Base-by-base conservation (phyloP, 2,329 filamentous ascomycete species). In the Eutypa lata region DNA sequence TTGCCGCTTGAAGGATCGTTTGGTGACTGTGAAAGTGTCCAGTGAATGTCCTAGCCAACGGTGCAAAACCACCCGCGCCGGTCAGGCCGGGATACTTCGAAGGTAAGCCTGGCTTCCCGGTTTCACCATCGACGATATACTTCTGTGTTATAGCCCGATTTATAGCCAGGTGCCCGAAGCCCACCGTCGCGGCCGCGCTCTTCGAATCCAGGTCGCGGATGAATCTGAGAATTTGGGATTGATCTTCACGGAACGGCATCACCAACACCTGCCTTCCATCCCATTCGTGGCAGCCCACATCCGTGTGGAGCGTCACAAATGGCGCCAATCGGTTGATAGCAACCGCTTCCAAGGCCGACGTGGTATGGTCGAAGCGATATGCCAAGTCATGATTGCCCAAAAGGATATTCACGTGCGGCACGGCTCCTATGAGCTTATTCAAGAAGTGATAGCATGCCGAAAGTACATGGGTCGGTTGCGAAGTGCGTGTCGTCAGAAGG, bases 381-480 rank as follows among this genome's bases (percentile, higher is more conserved):
- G 67, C 66, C 16, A 70, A 58, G 53, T 69, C 67, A 56, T 70
- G 67, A 35, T 70, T 70, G 18, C 68, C 68, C n/a, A 69, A 53
- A n/a, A 70, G 54, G 44, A 70, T 58, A 44, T 70, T 57, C 44
- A 69, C 54, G 48, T 60, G 65, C 1, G 67, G 66, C 18, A 67
- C 64, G 16, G 59, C 55, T 6, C 54, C 48, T 43, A 55, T 59
- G 11, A 70, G 53, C 18, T 62, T 49, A 49, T 58, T 55, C 35
- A 70, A 58, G 52, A 70, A 70, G 44, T 61, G 61, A 51, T 67
- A 68, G 19, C 65, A 65, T n/a, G 65, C 61, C 16, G 66, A 65
- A 26, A 69, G 53, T 18, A 69, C 67, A 8, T 65, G 59, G 1
- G 66, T 68, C 1, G 61, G 59, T 57, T 67, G 65, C 31, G 53